phyloP scores from a whole-genome alignment of 208 protist species.

The Naegleria fowleri region DNA sequence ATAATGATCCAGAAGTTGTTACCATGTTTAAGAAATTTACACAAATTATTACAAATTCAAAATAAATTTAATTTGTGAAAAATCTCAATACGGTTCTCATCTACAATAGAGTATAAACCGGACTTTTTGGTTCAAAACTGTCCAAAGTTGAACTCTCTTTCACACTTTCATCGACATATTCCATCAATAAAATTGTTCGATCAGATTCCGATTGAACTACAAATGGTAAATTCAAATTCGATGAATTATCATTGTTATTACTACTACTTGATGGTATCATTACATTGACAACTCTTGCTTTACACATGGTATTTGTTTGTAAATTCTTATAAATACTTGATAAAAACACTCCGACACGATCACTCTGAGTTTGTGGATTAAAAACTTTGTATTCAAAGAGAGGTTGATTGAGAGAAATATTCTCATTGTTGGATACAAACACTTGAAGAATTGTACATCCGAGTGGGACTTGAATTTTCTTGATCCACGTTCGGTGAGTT shows the following conservation, averaged over 20 bases:
- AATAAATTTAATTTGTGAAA: background rate
- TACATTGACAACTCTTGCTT: background rate
- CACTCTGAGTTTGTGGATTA: background rate
- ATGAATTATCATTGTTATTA: background rate
- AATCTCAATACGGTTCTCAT: background rate
- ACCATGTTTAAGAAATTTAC: slow-evolving; percentile 20
- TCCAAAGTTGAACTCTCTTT: background rate
- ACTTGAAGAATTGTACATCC: background rate
- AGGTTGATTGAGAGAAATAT: background rate
- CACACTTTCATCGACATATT: background rate
- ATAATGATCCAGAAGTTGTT: slow-evolving; percentile 19
- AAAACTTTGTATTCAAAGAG: background rate
- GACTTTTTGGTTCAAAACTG: background rate
- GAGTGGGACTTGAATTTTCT: background rate
- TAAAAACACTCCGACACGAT: background rate
- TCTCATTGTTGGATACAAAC: background rate
- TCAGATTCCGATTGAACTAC: background rate
- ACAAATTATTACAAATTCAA: background rate
- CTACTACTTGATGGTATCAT: background rate
- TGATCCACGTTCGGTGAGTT: background rate
- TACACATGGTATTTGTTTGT: background rate
- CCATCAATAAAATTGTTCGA: background rate
- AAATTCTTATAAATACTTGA: background rate
- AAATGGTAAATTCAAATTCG: background rate
- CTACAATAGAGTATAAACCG: background rate